These are phyloP conservation scores for Babesia ovata DNA, from an alignment of 169 alveolate species.

Conservation along the genomic window DNA sequence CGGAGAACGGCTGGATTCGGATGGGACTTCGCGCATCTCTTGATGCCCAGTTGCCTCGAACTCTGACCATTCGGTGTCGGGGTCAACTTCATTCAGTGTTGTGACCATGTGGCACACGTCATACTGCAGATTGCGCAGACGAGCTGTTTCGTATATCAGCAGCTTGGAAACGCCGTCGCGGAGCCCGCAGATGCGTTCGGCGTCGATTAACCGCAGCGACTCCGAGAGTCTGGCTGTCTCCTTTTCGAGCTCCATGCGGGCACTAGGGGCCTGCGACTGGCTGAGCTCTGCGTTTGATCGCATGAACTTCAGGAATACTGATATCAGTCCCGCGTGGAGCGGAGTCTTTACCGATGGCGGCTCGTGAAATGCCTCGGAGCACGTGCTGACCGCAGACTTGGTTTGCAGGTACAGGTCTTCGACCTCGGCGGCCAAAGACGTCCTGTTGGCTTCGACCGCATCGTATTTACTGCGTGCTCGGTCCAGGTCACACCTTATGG, in stretches of 20 bases:
- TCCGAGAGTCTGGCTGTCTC: conserved; percentile 3
- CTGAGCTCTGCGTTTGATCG: conserved; percentile 14
- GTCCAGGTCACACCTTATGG: conserved; percentile 6
- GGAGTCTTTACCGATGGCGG: conserved; percentile 60
- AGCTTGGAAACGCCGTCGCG: conserved; percentile 41
- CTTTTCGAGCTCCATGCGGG: conserved; percentile 7
- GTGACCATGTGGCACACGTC: conserved; percentile 44
- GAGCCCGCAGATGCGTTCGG: conserved; percentile 9
- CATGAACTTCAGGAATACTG: conserved; percentile 51
- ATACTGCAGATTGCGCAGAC: conserved; percentile 51
- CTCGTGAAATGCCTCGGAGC: conserved; percentile 60
- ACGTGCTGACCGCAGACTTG: conserved; percentile 44
- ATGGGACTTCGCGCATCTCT: not conserved
- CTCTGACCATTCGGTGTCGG: conserved; percentile 21
- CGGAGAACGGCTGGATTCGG: not conserved
- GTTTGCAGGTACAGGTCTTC: conserved; percentile 51
- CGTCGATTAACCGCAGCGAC: conserved; percentile 27
- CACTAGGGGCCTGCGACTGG: not conserved
- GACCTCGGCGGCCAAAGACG: conserved; percentile 12
- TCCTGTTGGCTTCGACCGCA: conserved; percentile 28
- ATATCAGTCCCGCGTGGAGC: conserved; percentile 48
- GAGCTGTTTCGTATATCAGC: conserved; percentile 63
- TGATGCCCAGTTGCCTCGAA: conserved; percentile 24
- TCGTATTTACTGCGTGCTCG: conserved; percentile 8
- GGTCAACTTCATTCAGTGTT: conserved; percentile 35